A percentile compares a stretch with the other conserved stretches of the same genome.
These are phyloP conservation scores for Ustilago hordei DNA, from an alignment of 1,284 basidiomycete genomes.

Conservation along the genomic window DNA sequence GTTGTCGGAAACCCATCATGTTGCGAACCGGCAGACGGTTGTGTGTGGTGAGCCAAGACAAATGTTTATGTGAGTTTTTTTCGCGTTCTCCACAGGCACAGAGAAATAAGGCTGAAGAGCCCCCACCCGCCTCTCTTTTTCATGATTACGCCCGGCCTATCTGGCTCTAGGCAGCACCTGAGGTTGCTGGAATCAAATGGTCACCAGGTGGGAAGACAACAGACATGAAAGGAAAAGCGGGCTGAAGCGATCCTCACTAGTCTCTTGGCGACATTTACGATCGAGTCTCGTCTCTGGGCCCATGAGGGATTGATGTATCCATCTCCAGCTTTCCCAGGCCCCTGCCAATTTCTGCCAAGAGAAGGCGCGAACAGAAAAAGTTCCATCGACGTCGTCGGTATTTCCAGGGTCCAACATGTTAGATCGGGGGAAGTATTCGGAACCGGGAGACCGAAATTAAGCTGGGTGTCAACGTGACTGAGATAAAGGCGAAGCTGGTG, in stretches of 20 bases:
- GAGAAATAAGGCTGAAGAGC: neutral
- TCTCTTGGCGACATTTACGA: neutral
- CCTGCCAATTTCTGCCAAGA: neutral
- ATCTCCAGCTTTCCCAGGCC: conserved; percentile 1
- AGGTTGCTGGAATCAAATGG: neutral
- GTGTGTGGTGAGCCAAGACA: neutral
- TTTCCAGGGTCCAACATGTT: too few relatives aligned
- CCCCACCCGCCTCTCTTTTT: neutral
- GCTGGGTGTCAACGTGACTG: too few relatives aligned
- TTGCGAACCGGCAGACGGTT: neutral
- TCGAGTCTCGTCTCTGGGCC: neutral
- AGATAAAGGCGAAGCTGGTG: too few relatives aligned
- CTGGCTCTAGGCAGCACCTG: neutral
- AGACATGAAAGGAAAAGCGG: neutral
- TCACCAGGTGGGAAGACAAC: neutral
- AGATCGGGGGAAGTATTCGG: too few relatives aligned
- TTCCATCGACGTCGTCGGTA: too few relatives aligned
- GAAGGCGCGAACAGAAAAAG: neutral
- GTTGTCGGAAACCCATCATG: conserved; percentile 12
- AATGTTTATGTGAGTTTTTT: neutral
- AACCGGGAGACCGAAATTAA: too few relatives aligned
- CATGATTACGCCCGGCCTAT: neutral
- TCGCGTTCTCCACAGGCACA: conserved; percentile 6
- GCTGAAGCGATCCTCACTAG: neutral
- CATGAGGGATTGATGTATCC: conserved; percentile 1